Base-by-base conservation (phyloP, 2,329 filamentous ascomycete genomes). In the Verticillium alfalfae region DNA sequence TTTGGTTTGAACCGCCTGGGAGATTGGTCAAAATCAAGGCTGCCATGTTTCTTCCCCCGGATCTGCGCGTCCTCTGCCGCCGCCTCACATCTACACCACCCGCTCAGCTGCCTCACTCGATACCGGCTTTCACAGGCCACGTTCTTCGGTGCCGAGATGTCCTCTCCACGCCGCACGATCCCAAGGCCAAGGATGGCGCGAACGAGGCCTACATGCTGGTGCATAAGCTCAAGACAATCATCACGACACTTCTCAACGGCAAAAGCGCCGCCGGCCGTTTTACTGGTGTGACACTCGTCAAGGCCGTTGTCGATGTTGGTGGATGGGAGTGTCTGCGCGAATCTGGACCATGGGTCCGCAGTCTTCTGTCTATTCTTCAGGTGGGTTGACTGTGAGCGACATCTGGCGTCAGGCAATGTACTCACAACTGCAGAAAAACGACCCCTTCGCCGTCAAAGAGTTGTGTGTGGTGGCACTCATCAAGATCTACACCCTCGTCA, bases 401-500 rank as follows among this genome's bases (percentile, higher is more conserved):
- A 34, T 10, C 10, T 34, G 26, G 13, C 9, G 13, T 37, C 13
- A 37, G 36, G 36, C 9, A 37, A 37, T 37, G 13, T 34, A 56
- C 54, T 56, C 10, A 34, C 58, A 18, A 34, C 75, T 61, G 73
- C 67, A 92, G 86, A 96, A 92, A 82, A 87, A 88, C 10, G 92
- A 96, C 69, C 87, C 91, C 3, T 73, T 84, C 7, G 85, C 88
- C 4, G 88, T 88, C 38, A 96, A 95, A 71, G 90, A 90, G 71
- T 75, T 97, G 62, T 86, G 86, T 66, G 80, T 97, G 58, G 84
- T 95, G 64, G 86, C 91, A 15, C 78, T 97, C 64, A 90, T 91
- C 22, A 88, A 90, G 70, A 93, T 97, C 67, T 97, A 95, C 76
- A 83, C 87, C 67, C 84, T 95, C 39, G 89, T 93, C 49, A 91